Percentiles rank a stretch among this genome's conserved stretches.
Evolutionary conservation across 2,329 filamentous ascomycete species (phyloP).

Genomic region (Aspergillus fructus): DNA sequence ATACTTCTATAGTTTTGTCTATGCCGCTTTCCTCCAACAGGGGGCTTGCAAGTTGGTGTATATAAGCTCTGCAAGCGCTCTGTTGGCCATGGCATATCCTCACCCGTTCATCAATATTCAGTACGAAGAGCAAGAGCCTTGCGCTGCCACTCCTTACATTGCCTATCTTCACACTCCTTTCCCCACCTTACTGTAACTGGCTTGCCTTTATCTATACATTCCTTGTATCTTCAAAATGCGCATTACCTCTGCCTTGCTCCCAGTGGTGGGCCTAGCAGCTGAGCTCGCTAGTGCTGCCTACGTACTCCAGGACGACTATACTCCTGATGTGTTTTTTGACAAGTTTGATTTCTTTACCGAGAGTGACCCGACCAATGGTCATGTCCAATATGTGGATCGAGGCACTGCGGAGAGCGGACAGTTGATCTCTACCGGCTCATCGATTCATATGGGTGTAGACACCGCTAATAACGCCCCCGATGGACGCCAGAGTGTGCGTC

Average conservation of each 20-base stretch:
- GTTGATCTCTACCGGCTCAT: constrained; percentile 58
- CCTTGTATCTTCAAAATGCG: constrained; percentile 27
- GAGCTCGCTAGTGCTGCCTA: constrained; percentile 37
- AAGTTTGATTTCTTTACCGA: constrained; percentile 53
- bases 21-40: background rate
- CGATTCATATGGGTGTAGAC: constrained; percentile 71
- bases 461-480: constrained; percentile 54
- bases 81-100: background rate
- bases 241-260: constrained; percentile 26
- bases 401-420: constrained; percentile 57
- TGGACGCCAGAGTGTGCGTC: constrained; percentile 69
- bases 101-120: background rate
- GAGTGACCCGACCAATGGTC: constrained; percentile 71
- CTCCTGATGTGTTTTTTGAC: constrained; percentile 49
- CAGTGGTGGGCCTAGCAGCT: constrained; percentile 29
- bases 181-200: background rate
- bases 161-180: background rate
- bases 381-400: constrained; percentile 66
- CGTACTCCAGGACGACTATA: constrained; percentile 50
- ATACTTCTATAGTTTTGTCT: constrained; percentile 13
- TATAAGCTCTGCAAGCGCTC: constrained; percentile 6
- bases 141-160: constrained; percentile 4
- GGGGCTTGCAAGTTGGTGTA: background rate
- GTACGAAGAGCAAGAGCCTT: background rate
- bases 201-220: constrained; percentile 8